A percentile compares a stretch with the other conserved stretches of the same genome.
Evolutionary conservation across 2,329 filamentous ascomycete genomes (phyloP).

Genomic region (Aspergillus jensenii): DNA sequence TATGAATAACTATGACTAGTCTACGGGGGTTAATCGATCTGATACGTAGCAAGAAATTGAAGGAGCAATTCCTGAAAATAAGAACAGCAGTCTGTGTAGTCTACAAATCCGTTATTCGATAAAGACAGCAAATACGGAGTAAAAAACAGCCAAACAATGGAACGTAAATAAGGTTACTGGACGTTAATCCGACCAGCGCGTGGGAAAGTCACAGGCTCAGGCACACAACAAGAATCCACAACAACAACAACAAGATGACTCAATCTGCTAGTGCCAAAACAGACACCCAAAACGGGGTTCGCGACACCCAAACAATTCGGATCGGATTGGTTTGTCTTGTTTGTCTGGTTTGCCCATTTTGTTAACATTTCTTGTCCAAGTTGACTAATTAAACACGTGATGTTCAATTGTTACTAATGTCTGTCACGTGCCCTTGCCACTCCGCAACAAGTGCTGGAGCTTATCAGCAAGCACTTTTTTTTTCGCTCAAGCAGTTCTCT

Average conservation of each 20-base stretch:
- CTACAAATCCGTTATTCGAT: neutral
- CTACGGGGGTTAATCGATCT: constrained; percentile 17
- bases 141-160: constrained; percentile 8
- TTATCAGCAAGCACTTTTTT: neutral
- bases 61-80: neutral
- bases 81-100: neutral
- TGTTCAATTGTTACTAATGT: neutral
- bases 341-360: neutral
- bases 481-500: neutral
- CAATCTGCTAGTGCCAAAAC: neutral
- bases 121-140: neutral
- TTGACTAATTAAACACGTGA: neutral
- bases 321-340: constrained; percentile 1
- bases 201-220: neutral
- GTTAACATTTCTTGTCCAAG: too few relatives aligned
- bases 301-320: neutral
- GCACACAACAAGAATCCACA: neutral
- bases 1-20: constrained; percentile 2
- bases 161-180: constrained; percentile 8
- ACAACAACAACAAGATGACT: neutral
- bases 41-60: constrained; percentile 17
- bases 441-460: neutral
- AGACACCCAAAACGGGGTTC: neutral
- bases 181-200: neutral
- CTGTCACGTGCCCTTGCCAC: constrained; percentile 3